Percentiles rank a stretch among this genome's conserved stretches.
phyloP scores from a whole-genome alignment of 768 basidiomycete genomes.

The Tylopilus felleus region DNA sequence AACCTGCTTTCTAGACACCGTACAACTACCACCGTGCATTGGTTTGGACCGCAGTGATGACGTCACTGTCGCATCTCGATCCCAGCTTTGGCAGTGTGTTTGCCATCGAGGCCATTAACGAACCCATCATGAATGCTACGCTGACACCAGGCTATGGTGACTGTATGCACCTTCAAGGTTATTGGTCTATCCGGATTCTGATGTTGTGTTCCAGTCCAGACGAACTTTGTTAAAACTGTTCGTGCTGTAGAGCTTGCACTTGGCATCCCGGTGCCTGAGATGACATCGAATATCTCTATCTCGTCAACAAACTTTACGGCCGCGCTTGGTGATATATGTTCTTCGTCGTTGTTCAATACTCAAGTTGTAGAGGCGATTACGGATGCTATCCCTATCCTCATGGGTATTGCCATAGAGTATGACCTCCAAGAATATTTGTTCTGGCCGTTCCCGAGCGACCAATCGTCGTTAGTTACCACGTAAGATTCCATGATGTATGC shows the following conservation, averaged over 20 bases:
- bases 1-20: slow-evolving; percentile 39
- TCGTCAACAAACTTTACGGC: slow-evolving; percentile 35
- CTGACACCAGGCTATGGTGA: slow-evolving; percentile 67
- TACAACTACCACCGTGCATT: slow-evolving; percentile 76
- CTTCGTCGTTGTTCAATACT: slow-evolving; percentile 20
- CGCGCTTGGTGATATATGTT: slow-evolving; percentile 26
- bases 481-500: slow-evolving; percentile 17
- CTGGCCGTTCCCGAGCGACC: slow-evolving; percentile 11
- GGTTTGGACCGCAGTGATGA: slow-evolving; percentile 81
- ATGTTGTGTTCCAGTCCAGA: slow-evolving; percentile 48
- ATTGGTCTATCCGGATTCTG: not conserved
- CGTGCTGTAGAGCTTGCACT: slow-evolving; percentile 62
- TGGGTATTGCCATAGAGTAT: slow-evolving; percentile 23
- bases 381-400: slow-evolving; percentile 38
- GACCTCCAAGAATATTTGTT: slow-evolving; percentile 22
- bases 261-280: slow-evolving; percentile 43
- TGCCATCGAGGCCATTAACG: slow-evolving; percentile 74
- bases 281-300: slow-evolving; percentile 12
- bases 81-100: slow-evolving; percentile 62
- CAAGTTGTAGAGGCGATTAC: slow-evolving; percentile 33
- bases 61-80: slow-evolving; percentile 65
- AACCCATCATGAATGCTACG: slow-evolving; percentile 68
- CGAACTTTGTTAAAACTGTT: slow-evolving; percentile 63
- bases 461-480: slow-evolving; percentile 37
- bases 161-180: slow-evolving; percentile 42